phyloP scores from a whole-genome alignment of 208 protist genomes.

The Leishmania mexicana region DNA sequence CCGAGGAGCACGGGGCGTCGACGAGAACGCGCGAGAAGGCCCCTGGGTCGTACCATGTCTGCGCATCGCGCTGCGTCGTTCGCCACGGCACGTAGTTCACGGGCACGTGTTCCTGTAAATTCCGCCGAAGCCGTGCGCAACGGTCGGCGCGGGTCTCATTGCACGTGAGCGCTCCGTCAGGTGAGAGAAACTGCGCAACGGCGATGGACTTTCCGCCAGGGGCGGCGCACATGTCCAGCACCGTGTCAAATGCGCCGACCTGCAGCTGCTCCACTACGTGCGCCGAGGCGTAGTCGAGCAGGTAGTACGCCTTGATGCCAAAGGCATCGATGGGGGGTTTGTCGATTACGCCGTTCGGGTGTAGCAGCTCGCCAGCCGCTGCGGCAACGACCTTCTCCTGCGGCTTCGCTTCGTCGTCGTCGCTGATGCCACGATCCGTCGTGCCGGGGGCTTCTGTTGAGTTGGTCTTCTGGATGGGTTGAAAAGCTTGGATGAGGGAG shows the following conservation, averaged over 20 bases:
- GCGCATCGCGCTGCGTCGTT: conserved; percentile 71
- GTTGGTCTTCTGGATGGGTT: background rate
- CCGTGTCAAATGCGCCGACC: conserved; percentile 67
- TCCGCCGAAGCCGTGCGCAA: conserved; percentile 68
- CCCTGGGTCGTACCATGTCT: conserved; percentile 67
- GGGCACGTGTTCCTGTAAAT: conserved; percentile 73
- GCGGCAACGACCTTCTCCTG: background rate
- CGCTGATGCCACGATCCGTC: background rate
- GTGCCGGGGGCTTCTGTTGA: background rate
- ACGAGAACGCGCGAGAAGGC: conserved; percentile 84
- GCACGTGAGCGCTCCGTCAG: conserved; percentile 57
- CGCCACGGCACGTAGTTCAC: conserved; percentile 57
- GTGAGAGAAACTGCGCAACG: conserved; percentile 78
- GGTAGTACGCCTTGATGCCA: conserved; percentile 70
- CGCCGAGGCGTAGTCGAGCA: conserved; percentile 80
- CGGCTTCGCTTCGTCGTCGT: background rate
- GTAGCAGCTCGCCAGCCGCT: background rate
- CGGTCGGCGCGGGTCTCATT: conserved; percentile 77
- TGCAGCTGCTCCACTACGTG: conserved; percentile 79
- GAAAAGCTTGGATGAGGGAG: conserved; percentile 54
- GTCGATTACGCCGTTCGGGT: conserved; percentile 25
- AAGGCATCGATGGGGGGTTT: conserved; percentile 68
- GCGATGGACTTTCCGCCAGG: conserved; percentile 79
- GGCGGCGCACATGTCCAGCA: conserved; percentile 87
- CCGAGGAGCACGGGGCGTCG: conserved; percentile 93